Evolutionary conservation across 2,329 filamentous ascomycete genomes (phyloP), one percentile per base, ranked within the genome.

Genomic region (Fusarium irregulare): DNA sequence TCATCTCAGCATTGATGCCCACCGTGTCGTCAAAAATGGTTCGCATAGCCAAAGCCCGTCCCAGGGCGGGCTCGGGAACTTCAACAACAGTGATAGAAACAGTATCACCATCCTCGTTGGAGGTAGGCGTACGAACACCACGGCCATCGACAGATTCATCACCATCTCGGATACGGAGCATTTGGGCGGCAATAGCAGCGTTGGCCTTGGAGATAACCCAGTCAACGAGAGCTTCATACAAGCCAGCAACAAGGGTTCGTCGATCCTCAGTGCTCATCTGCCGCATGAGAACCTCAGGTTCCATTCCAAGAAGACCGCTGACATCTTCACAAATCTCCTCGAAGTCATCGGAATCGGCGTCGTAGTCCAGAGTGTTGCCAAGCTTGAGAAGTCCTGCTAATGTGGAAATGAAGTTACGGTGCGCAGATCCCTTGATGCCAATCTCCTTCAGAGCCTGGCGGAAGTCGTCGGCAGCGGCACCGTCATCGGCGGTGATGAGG

Each of bases 1-100:
- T 97, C 94, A 99, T 98, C 83, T 99, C 96, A 1, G 92, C 87
- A 74, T 98, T 98, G 82, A 99, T 98, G 54, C 96, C 96, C 21
- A 91, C 84, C n/a, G 85, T 88, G 74, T 98, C 96, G 72, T 99
- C 95, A 74, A 99, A 99, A 37, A 98, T 89, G 16, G 93, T 93
- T 41, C 93, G 92, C 83, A 99, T 89, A 14, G 93, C 89, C n/a
- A 97, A 81, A 0, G 95, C 96, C 80, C 96, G 98, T 62, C 92
- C 94, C 1, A 99, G 84, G 2, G 88, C 86, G 30, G 93, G 90
- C 68, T 91, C 88, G 0, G 96, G 93, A 11, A 98, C 86, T 72
- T 98, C 96, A 8, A 99, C 83, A 11, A 99, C 86, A 1, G 93
- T 97, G 66, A 99, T 90, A 78, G 90, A 93, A 40, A 98, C 95